A percentile compares a stretch with the other conserved stretches of the same genome.
Evolutionary conservation across 2,329 filamentous ascomycete genomes (phyloP).

Genomic region (Rachicladosporium sp.): DNA sequence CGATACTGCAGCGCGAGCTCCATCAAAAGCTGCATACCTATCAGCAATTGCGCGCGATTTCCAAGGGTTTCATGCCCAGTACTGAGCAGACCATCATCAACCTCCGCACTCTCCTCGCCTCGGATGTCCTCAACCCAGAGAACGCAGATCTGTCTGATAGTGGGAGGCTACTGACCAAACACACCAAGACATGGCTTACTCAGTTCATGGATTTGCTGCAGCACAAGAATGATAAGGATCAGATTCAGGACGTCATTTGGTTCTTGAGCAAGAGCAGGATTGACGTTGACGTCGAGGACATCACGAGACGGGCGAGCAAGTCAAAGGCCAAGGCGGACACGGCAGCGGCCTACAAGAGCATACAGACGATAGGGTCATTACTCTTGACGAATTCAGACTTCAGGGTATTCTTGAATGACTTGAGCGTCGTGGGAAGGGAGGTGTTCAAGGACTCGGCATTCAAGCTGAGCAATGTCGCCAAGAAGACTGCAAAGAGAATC

Average conservation of each 20-base stretch:
- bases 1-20: slow-evolving; percentile 59
- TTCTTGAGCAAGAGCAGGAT: slow-evolving; percentile 63
- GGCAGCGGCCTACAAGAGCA: slow-evolving; percentile 64
- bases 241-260: slow-evolving; percentile 89
- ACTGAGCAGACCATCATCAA: slow-evolving; percentile 74
- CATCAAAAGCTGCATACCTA: slow-evolving; percentile 88
- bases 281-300: slow-evolving; percentile 52
- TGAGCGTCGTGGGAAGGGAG: slow-evolving; percentile 66
- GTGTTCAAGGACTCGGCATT: slow-evolving; percentile 80
- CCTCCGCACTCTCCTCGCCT: slow-evolving; percentile 63
- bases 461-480: slow-evolving; percentile 62
- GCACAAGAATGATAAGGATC: slow-evolving; percentile 72
- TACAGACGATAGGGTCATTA: slow-evolving; percentile 73
- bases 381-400: slow-evolving; percentile 85
- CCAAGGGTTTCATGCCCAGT: slow-evolving; percentile 81
- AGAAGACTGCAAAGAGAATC: slow-evolving; percentile 59
- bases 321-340: slow-evolving; percentile 59
- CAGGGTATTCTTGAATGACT: slow-evolving; percentile 68
- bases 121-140: slow-evolving; percentile 65
- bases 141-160: slow-evolving; percentile 64
- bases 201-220: slow-evolving; percentile 71
- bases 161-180: slow-evolving; percentile 60
- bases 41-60: slow-evolving; percentile 75
- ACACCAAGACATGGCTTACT: slow-evolving; percentile 59
- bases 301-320: slow-evolving; percentile 48